These are phyloP conservation scores for Dothistroma septosporum DNA, from an alignment of 2,329 filamentous ascomycete genomes.

Conservation along the genomic window DNA sequence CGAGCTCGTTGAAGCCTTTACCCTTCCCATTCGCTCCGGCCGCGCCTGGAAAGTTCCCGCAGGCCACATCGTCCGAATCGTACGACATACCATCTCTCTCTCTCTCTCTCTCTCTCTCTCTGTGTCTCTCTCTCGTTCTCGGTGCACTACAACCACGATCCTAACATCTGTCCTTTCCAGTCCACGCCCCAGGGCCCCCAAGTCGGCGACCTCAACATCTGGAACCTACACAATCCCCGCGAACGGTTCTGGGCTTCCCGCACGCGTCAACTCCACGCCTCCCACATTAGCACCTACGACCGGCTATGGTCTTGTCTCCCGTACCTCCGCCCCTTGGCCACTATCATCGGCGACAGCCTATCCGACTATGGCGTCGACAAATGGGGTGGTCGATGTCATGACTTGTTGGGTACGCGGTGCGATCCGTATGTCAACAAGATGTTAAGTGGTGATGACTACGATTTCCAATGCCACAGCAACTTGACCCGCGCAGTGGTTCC, in stretches of 20 bases:
- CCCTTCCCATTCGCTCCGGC: slow-evolving; percentile 68
- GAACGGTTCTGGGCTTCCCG: slow-evolving; percentile 79
- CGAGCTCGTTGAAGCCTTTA: slow-evolving; percentile 31
- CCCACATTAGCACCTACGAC: slow-evolving; percentile 68
- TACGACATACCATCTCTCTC: slow-evolving; percentile 52
- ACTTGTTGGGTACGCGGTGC: slow-evolving; percentile 76
- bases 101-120: too few species aligned
- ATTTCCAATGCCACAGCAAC: slow-evolving; percentile 83
- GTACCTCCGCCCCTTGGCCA: slow-evolving; percentile 69
- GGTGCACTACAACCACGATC: background rate
- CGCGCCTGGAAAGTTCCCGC: slow-evolving; percentile 67
- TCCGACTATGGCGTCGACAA: slow-evolving; percentile 38
- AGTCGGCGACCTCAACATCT: slow-evolving; percentile 80
- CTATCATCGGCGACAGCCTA: slow-evolving; percentile 64
- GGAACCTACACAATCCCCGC: slow-evolving; percentile 70
- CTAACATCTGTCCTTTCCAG: background rate
- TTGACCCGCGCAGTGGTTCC: slow-evolving; percentile 67
- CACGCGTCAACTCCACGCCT: slow-evolving; percentile 72
- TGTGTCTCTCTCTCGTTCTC: too few species aligned
- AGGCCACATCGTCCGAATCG: slow-evolving; percentile 67
- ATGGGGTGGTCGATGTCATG: slow-evolving; percentile 66
- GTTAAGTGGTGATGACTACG: slow-evolving; percentile 65
- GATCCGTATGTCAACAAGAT: slow-evolving; percentile 79
- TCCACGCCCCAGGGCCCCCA: slow-evolving; percentile 57
- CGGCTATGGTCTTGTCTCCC: slow-evolving; percentile 74